phyloP scores from a whole-genome alignment of 805 yeast genomes.

The Wickerhamiella azyma region DNA sequence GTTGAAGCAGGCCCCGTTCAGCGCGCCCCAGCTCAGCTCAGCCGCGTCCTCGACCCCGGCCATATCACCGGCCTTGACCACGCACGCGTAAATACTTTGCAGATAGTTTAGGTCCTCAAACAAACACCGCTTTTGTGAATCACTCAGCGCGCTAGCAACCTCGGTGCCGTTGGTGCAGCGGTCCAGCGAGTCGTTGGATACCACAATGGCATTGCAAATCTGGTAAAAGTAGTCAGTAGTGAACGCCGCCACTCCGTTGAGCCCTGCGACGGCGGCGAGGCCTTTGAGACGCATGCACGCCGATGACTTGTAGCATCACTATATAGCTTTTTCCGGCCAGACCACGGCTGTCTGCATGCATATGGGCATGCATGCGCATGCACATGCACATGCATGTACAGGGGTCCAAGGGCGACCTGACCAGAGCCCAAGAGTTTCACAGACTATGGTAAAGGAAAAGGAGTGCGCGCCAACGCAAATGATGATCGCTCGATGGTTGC shows the following conservation, averaged over 20 bases:
- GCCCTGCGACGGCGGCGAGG: too few relatives aligned
- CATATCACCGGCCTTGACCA: conserved; percentile 1
- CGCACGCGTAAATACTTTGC: conserved; percentile 2
- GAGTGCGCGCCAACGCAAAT: too few relatives aligned
- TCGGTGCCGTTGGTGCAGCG: conserved; percentile 1
- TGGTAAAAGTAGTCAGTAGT: conserved; percentile 8
- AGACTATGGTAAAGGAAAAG: too few relatives aligned
- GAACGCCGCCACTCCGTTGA: background rate
- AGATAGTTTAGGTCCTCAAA: conserved; percentile 1
- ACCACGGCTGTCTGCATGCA: too few relatives aligned
- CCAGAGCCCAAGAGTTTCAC: too few relatives aligned
- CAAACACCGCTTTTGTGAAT: conserved; percentile 1
- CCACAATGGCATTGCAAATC: conserved; percentile 6
- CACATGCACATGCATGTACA: too few relatives aligned
- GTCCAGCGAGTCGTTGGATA: conserved; percentile 3
- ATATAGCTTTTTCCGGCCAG: too few relatives aligned
- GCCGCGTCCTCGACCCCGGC: conserved; percentile 1
- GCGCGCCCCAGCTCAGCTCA: conserved; percentile 7
- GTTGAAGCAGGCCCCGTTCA: conserved; percentile 1
- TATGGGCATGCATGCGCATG: too few relatives aligned
- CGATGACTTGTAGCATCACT: too few relatives aligned
- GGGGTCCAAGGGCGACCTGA: too few relatives aligned
- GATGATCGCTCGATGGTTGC: too few relatives aligned
- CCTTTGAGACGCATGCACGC: too few relatives aligned
- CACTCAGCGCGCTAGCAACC: background rate